phyloP scores from a whole-genome alignment of 106 monocot species.

The Acorus calamus region DNA sequence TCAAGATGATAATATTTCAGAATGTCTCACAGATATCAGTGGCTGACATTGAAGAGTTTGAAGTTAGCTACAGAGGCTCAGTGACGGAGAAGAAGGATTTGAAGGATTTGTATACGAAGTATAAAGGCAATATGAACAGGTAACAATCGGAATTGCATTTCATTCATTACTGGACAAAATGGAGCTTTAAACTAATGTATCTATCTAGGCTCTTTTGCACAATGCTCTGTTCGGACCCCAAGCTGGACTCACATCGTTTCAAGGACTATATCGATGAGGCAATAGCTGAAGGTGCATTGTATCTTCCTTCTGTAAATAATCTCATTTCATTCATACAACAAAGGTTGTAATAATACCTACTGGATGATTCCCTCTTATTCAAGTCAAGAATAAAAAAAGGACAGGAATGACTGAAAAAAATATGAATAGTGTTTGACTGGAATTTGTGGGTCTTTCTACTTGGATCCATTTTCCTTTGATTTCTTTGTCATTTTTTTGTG shows the following conservation, averaged over 20 bases:
- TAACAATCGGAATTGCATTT: constrained; percentile 10
- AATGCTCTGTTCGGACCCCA: constrained; percentile 94
- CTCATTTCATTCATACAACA: no score
- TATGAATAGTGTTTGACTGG: no score
- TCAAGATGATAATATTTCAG: no score
- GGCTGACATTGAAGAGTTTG: constrained; percentile 97
- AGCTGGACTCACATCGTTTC: constrained; percentile 88
- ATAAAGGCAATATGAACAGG: constrained; percentile 89
- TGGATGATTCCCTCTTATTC: no score
- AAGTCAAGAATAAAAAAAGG: no score
- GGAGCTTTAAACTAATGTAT: not conserved
- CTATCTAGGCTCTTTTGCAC: constrained; percentile 76
- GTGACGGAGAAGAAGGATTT: constrained; percentile 86
- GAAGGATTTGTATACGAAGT: constrained; percentile 64
- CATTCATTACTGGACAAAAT: not conserved
- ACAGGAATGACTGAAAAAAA: no score
- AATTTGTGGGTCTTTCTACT: no score
- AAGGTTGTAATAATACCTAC: no score
- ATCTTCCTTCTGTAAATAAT: not conserved
- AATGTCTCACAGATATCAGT: constrained; percentile 49
- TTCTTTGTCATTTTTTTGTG: no score
- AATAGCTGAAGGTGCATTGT: constrained; percentile 57
- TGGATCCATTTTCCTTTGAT: no score
- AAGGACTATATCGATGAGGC: constrained; percentile 79
- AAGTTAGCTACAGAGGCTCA: constrained; percentile 89